These are phyloP conservation scores for Capronia americana DNA, from an alignment of 2,329 filamentous ascomycete species.

Conservation along the genomic window DNA sequence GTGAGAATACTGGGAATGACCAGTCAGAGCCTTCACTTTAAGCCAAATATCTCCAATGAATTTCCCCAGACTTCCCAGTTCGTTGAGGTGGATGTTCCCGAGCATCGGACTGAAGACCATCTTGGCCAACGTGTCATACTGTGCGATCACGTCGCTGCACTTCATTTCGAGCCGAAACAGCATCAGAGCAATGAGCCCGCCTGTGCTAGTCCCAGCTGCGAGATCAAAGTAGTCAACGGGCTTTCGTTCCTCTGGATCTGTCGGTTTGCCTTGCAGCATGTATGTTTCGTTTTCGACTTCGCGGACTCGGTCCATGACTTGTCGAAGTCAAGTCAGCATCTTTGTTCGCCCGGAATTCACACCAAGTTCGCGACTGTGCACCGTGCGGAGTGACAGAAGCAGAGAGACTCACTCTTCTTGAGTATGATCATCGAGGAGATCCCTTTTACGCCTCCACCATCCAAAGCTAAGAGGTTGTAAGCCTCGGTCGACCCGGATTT, in stretches of 20 bases:
- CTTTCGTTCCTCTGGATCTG: constrained; percentile 22
- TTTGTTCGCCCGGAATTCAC: neutral
- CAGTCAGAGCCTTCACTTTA: constrained; percentile 24
- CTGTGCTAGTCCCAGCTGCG: constrained; percentile 38
- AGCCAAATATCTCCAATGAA: constrained; percentile 31
- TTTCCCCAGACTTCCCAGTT: constrained; percentile 27
- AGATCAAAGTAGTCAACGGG: constrained; percentile 38
- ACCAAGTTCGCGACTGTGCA: neutral
- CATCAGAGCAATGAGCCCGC: constrained; percentile 39
- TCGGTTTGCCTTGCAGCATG: constrained; percentile 2
- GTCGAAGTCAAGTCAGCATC: neutral
- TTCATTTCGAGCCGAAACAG: constrained; percentile 37
- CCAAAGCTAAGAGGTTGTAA: constrained; percentile 33
- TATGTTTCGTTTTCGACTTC: constrained; percentile 31
- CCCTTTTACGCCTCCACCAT: constrained; percentile 37
- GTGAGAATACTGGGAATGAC: constrained; percentile 26
- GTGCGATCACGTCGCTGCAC: constrained; percentile 26
- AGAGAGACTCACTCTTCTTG: constrained; percentile 12
- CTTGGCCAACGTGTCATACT: constrained; percentile 30
- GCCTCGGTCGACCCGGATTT: constrained; percentile 24
- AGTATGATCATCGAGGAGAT: constrained; percentile 36
- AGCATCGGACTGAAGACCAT: constrained; percentile 33
- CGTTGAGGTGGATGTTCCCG: constrained; percentile 21
- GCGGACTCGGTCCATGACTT: constrained; percentile 31
- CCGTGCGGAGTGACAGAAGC: neutral